Conservation (phyloP, 2,329 filamentous ascomycete species). For the Botrytis medusae region DNA sequence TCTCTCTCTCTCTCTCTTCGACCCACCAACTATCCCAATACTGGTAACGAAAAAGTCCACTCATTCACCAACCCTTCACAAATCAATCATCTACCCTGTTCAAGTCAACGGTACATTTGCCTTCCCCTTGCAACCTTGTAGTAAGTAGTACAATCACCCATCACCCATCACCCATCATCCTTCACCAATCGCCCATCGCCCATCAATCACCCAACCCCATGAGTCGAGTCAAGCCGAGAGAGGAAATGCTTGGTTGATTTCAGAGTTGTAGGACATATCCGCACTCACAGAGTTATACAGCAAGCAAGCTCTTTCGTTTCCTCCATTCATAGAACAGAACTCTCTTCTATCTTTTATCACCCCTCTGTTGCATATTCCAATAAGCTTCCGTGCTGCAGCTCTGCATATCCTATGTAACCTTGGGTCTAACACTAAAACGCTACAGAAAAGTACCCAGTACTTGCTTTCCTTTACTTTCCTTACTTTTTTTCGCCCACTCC, state of each 20-base stretch:
- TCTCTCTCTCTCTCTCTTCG: neutral
- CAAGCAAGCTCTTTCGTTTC: neutral
- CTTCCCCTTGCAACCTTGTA: slow-evolving; percentile 11
- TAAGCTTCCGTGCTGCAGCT: slow-evolving; percentile 4
- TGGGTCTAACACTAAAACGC: neutral
- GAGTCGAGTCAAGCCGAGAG: slow-evolving; percentile 10
- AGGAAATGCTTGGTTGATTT: slow-evolving; percentile 4
- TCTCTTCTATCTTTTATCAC: slow-evolving; percentile 1
- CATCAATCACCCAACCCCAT: neutral
- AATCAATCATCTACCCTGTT: slow-evolving; percentile 6
- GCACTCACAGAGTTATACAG: neutral
- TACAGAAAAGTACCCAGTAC: slow-evolving; percentile 4
- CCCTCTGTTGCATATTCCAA: neutral
- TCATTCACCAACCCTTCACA: slow-evolving; percentile 1
- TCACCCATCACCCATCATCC: neutral
- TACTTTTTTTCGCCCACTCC: neutral
- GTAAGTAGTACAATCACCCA: neutral
- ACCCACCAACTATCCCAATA: neutral
- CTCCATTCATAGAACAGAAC: neutral
- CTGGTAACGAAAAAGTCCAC: neutral
- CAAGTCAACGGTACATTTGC: neutral
- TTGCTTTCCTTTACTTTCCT: neutral
- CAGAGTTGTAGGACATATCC: neutral
- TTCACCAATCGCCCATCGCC: too few species aligned
- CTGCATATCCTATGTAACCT: slow-evolving; percentile 3